Evolutionary conservation across 805 yeast genomes (phyloP), one percentile per base, ranked within the genome.

Genomic region (Limtongozyma cylindracea): DNA sequence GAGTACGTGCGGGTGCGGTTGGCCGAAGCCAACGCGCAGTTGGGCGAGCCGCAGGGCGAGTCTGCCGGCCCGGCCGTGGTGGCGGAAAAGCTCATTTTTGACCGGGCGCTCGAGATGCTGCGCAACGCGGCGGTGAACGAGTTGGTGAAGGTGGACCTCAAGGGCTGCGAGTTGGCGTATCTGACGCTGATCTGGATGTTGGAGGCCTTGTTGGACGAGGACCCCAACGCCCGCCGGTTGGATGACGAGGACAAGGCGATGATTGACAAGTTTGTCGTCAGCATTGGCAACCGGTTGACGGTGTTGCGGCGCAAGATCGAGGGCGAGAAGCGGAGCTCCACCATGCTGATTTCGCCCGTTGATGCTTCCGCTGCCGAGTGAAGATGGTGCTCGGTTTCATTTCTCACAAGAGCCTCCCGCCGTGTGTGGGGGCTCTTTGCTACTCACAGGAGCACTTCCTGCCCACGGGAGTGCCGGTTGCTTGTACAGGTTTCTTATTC

Each of bases 151-250:
- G 71, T 64, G 24, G 80, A 71, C 35, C 40, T 74, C 22, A 49
- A 53, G 11, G 73, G 72, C 5, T 82, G 95, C 44, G 94, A 82
- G 43, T 45, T 74, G 26, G 73, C 84, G 6, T 84, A 84, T 40
- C 76, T 91, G 4, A 77, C 93, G 0, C 69, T 94, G 0, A 62
- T 84, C 23, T 84, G 95, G 95, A 78, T 84, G 94, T 50, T 84
- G 35, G 91, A 78, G 38, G 78, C 93, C 1, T 49, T 84, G 13
- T 43, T 80, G 24, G 84, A 72, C 27, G 53, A 45, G 10, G 51
- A 50, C 12, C 28, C 29, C 10, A 35, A 38, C 8, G 51, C 43
- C 10, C 51, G 45, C 12, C 56, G 41, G 27, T 49, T 82, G 26
- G 91, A 76, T 35, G 58, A 51, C 4, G 77, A 69, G 22, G 96